Evolutionary conservation across 2,329 filamentous ascomycete species (phyloP).

Genomic region (Ascochyta pisi): DNA sequence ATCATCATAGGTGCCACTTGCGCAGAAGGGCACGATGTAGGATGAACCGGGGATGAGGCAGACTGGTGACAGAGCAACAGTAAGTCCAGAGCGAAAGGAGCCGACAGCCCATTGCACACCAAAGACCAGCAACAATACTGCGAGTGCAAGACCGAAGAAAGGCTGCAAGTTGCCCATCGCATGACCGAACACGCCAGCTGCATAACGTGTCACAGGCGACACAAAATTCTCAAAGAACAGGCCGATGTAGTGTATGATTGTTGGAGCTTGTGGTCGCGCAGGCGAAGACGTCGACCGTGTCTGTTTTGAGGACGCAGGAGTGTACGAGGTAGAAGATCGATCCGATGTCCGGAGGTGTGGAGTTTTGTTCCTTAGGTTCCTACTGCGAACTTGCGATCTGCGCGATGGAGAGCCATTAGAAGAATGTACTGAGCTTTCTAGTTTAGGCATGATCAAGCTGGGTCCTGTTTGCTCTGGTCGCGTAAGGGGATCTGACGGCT

Average conservation of each 20-base stretch:
- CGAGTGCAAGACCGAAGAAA: conserved; percentile 63
- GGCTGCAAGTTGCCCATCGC: conserved; percentile 69
- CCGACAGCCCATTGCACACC: conserved; percentile 63
- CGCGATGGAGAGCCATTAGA: conserved; percentile 31
- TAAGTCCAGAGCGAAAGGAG: conserved; percentile 67
- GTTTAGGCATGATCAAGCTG: conserved; percentile 54
- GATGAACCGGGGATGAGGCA: conserved; percentile 73
- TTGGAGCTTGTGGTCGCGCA: conserved; percentile 20
- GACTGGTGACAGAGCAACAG: conserved; percentile 69
- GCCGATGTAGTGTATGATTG: conserved; percentile 32
- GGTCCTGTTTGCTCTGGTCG: conserved; percentile 41
- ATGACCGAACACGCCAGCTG: conserved; percentile 63
- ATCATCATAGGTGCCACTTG: conserved; percentile 32
- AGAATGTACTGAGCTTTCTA: conserved; percentile 29
- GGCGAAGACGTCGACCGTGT: background rate
- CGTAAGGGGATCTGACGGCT: conserved; percentile 20
- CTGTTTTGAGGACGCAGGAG: background rate
- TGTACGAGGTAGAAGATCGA: conserved; percentile 7
- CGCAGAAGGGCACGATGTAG: conserved; percentile 70
- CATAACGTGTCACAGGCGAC: conserved; percentile 55
- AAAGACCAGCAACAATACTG: conserved; percentile 62
- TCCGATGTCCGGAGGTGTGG: conserved; percentile 12
- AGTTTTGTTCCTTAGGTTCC: conserved; percentile 15
- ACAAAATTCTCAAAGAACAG: conserved; percentile 44
- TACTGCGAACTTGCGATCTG: conserved; percentile 29